Evolutionary conservation across 495 filamentous ascomycete genomes (phyloP).

Genomic region (Talaromyces wortmannii): DNA sequence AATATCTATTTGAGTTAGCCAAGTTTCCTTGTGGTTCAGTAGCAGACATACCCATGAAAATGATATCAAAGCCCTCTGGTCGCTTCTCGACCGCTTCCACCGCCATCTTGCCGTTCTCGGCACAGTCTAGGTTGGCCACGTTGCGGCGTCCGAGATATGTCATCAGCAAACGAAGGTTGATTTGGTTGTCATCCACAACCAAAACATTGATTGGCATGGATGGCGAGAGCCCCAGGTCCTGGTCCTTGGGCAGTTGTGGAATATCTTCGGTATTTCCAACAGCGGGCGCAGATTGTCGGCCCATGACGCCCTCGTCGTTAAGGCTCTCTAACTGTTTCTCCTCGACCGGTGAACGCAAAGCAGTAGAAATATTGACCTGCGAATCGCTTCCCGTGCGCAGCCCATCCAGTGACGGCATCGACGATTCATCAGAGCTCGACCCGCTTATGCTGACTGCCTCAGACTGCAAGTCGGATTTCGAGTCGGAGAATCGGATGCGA

Average conservation of each 20-base stretch:
- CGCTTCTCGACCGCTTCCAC: constrained; percentile 40
- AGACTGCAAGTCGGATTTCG: not conserved
- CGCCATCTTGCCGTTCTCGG: constrained; percentile 46
- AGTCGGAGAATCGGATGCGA: not conserved
- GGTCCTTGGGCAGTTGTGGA: not conserved
- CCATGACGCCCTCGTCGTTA: not conserved
- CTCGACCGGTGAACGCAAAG: not conserved
- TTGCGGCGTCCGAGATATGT: constrained; percentile 51
- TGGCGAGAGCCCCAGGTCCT: not conserved
- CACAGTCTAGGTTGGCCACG: constrained; percentile 30
- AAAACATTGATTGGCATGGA: constrained; percentile 34
- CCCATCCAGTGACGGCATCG: not conserved
- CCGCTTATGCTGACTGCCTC: not conserved
- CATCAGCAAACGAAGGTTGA: constrained; percentile 64
- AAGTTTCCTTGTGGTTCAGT: not conserved
- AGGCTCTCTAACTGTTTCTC: not conserved
- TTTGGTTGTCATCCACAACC: constrained; percentile 69
- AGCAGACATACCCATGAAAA: constrained; percentile 44
- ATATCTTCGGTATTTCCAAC: not conserved
- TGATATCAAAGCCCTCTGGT: constrained; percentile 41
- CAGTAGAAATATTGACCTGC: not conserved
- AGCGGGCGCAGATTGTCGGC: constrained; percentile 1
- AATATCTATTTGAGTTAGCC: constrained; percentile 39
- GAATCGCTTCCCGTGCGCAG: not conserved
- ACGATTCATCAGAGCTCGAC: not conserved